Base-by-base conservation (phyloP, 257 asterid genomes). In the Gynochthodes officinalis region DNA sequence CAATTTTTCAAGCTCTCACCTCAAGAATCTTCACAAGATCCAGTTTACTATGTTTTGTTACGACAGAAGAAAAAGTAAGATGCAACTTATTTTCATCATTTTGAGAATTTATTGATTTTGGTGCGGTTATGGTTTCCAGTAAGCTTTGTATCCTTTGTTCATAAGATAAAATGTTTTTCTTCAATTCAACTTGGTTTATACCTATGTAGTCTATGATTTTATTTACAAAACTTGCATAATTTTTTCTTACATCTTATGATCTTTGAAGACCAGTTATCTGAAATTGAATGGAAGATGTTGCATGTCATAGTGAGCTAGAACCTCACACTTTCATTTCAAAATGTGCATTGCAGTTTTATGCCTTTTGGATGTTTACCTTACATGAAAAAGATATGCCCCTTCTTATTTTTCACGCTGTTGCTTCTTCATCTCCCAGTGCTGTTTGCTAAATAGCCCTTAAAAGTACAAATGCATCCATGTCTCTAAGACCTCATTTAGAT, bases 21-120 rank as follows among this genome's bases (percentile, higher is more conserved):
- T 73, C 85, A 84, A 61, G 96, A 89, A 80, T 88, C 92, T 64
- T 52, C 59, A 25, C 84, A 87, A 68, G 96, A 93, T 80, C 96
- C 96, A 60, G 74, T 89, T 63, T 93, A 88, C 86, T 89, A 80
- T 80, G 94, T 93, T 73, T 77, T 93, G 83, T 77, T 82, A 33
- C 83, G 80, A 59, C 85, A 54, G 27, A 83, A 67, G 79, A 81
- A 81, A 68, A 86, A 73, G 98, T 90, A 77, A 86, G 95, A n/a
- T 77, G 14, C 33, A 67, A 13, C 61, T 25, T 30, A 14, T 25
- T 1, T 19, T 25, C 67, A 49, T 68, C 23, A 19, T 4, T 42
- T n/a, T 60, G 14, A 40, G 25, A 62, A 15, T 25, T 43, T 28
- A 55, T 50, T 73, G 15, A 16, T 49, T 4, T 40, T 7, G 59